Base-by-base conservation (phyloP, 805 yeast species). In the Metschnikowia sp. region DNA sequence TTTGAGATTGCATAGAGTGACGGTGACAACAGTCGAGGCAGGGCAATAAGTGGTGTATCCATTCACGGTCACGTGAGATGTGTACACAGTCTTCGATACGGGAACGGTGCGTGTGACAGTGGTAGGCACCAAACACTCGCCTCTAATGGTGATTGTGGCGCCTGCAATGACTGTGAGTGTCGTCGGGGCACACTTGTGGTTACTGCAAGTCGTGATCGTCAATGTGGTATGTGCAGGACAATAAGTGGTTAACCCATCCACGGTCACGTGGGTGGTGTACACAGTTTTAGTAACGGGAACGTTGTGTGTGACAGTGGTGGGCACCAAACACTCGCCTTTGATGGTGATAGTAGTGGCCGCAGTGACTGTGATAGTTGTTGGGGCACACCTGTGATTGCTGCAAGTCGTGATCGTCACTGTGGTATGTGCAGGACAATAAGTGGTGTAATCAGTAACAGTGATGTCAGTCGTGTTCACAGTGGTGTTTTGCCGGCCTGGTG, bases 181-280 rank as follows among this genome's bases (percentile, higher is more conserved):
- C 12, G 54, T 50, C 35, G 67, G 65, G n/a, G 48, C 53, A 59
- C 72, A 67, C 38, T 51, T 50, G 47, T 57, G 43, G 38, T 59
- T 57, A 33, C 42, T 34, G 57, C 72, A 69, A 41, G 62, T 67
- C 45, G 69, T 68, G 49, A 66, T 49, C 47, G 68, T 63, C 46
- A 69, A 43, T 36, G 63, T 58, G 42, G 75, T 69, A 35, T 64
- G 50, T 38, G 48, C 54, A 51, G 75, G 74, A 54, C 75, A 69
- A 66, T 61, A 68, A 51, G 74, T 69, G 54, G 64, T 57, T 62
- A 57, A 34, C 10, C 32, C 32, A 33, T 43, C 28, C 36, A 39
- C 33, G 13, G 49, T 38, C 37, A 39, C 26, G 32, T 38, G 40
- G 6, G 40, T 38, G 19, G 18, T 22, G 22, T 22, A 22, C 22